Conservation (phyloP, 352 stramenopile genomes). For the Phytophthora sansomeana region DNA sequence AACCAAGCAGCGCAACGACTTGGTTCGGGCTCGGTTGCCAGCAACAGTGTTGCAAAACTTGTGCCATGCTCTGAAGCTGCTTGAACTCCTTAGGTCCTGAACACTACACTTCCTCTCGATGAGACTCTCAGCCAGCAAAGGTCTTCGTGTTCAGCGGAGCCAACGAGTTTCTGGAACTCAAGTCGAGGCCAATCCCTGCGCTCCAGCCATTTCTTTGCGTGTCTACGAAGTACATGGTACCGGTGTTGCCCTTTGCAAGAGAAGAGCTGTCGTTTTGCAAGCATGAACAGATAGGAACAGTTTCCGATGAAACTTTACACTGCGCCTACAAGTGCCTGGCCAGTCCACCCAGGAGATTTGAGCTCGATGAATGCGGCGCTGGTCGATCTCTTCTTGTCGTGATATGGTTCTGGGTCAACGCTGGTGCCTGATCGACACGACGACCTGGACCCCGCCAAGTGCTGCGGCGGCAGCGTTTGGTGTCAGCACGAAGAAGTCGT, state of each 20-base stretch:
- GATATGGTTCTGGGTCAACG: background rate
- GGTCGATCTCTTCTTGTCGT: background rate
- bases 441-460: conserved; percentile 29
- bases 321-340: no score
- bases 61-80: no score
- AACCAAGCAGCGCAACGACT: no score
- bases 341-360: background rate
- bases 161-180: background rate
- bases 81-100: background rate
- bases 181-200: background rate
- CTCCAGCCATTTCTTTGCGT: background rate
- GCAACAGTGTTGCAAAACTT: no score
- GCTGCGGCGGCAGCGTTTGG: conserved; percentile 33
- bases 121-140: no score
- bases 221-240: background rate
- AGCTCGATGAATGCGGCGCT: conserved; percentile 1
- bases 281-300: no score
- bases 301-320: no score
- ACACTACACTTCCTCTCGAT: background rate
- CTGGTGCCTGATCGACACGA: conserved; percentile 24
- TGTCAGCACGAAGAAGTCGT: conserved; percentile 21
- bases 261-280: no score
- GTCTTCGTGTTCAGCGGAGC: no score
- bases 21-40: no score
- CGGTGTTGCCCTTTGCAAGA: no score